A percentile compares a stretch with the other conserved stretches of the same genome.
Conservation (phyloP, 805 yeast genomes). For the Myxozyma mucilagina region DNA sequence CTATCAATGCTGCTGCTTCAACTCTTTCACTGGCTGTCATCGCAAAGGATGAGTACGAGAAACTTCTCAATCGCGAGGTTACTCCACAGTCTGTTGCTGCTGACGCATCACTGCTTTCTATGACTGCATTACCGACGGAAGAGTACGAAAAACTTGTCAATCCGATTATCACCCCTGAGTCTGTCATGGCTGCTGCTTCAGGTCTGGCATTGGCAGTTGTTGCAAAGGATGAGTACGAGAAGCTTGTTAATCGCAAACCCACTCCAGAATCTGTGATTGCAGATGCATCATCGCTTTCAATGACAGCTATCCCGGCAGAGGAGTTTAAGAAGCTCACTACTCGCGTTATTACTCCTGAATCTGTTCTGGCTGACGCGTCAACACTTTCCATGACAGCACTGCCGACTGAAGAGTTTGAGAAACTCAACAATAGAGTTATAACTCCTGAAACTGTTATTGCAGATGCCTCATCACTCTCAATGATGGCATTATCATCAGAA, state of each 20-base stretch:
- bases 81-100: conserved; percentile 14
- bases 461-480: conserved; percentile 4
- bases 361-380: conserved; percentile 25
- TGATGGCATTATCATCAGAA: conserved; percentile 31
- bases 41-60: conserved; percentile 20
- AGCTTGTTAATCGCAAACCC: background rate
- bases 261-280: conserved; percentile 13
- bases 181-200: conserved; percentile 7
- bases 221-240: background rate
- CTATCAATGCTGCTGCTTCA: conserved; percentile 24
- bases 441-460: conserved; percentile 7
- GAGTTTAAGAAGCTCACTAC: conserved; percentile 33
- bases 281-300: conserved; percentile 12
- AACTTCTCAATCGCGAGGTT: background rate
- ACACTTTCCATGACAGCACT: conserved; percentile 15
- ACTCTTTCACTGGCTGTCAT: conserved; percentile 14
- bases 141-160: background rate
- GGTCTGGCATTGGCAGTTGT: background rate
- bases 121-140: background rate
- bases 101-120: conserved; percentile 3
- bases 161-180: background rate
- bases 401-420: conserved; percentile 4
- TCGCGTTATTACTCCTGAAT: conserved; percentile 2
- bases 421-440: background rate
- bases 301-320: conserved; percentile 27